Evolutionary conservation across 2,329 filamentous ascomycete species (phyloP), one percentile per base, ranked within the genome.

Genomic region (Byssochlamys sp.): DNA sequence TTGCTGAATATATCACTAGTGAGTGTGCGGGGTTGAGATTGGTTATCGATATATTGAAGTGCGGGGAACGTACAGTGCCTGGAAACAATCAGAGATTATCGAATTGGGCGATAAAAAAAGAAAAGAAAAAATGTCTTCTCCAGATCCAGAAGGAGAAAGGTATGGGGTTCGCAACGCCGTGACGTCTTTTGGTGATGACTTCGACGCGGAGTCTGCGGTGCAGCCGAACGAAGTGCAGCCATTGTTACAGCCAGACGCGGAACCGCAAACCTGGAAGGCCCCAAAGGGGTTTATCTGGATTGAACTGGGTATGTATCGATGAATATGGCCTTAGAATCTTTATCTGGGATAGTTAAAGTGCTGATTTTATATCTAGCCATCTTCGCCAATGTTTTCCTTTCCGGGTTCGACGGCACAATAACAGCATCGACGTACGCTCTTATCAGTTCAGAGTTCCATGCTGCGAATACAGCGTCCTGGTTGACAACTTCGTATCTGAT

Each of bases 401-500:
- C 81, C 27, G 83, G 82, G 2, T 77, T 77, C 59, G 74, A 78
- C 54, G 70, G 72, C 12, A 77, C 75, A 1, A 74, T 78, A 56
- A 78, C 73, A 3, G 75, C 75, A 0, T 73, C 75, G 2, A 76
- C 73, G 1, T 77, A 77, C 54, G 73, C 73, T 4, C 63, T 73
- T 4, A 69, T 72, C 60, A 81, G 80, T 74, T 59, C 82, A 66
- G 59, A 82, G 10, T 78, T 77, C 62, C 71, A 73, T 28, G 74
- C 76, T 4, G 73, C 74, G 2, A 77, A 78, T 54, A 77, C 73
- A 0, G 73, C 75, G 0, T 77, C 71, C 19, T 75, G 74, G 67
- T 64, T 86, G 53, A 81, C 81, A 48, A 86, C 85, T 60, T 85
- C 83, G 0, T 84, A 86, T 65, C 80, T 86, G 72, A 84, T 87